Evolutionary conservation across 2,329 filamentous ascomycete species (phyloP), one percentile per base, ranked within the genome.

Genomic region (Coniochaeta sp.): DNA sequence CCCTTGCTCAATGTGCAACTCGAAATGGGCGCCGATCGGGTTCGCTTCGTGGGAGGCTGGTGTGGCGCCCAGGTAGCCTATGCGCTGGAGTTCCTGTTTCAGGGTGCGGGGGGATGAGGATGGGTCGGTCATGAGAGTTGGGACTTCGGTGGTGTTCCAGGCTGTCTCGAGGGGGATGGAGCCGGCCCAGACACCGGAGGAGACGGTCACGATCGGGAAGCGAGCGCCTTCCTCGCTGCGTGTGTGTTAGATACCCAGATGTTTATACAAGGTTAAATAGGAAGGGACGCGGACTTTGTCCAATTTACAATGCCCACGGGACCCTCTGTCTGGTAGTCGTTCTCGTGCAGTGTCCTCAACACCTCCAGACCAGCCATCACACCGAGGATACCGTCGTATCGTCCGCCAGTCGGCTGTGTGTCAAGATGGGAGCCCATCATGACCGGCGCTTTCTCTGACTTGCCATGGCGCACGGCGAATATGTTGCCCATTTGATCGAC

Each of bases 1-100:
- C 0, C 90, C 90, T 70, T 96, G 91, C 70, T 96, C 91, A 59
- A 93, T 93, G 69, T 95, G 90, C 11, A 95, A 79, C 71, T 93
- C 90, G 67, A 93, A 93, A 71, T 93, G 89, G 0, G 89, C 89
- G 0, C 84, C 88, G 73, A 92, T 85, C 0, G 88, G 88, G 17
- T 81, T 83, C 34, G 79, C 76, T 63, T 80, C 76, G 70, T 88
- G 79, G 59, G 78, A 84, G 24, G 83, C 82, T 9, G 81, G 79
- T 0, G 79, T 73, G 0, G 72, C 65, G 16, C 89, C 90, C 0
- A 91, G 74, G 64, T 90, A 92, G 0, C 86, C 86, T 58, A 92
- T 91, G 16, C 88, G 80, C 68, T 89, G 77, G 0, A 95, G 80
- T 62, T 92, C 89, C 0, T 78, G 82, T 66, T 81, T 87, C 80